Evolutionary conservation across 805 yeast species (phyloP), one percentile per base, ranked within the genome.

Genomic region (Scheffersomyces stipitis): DNA sequence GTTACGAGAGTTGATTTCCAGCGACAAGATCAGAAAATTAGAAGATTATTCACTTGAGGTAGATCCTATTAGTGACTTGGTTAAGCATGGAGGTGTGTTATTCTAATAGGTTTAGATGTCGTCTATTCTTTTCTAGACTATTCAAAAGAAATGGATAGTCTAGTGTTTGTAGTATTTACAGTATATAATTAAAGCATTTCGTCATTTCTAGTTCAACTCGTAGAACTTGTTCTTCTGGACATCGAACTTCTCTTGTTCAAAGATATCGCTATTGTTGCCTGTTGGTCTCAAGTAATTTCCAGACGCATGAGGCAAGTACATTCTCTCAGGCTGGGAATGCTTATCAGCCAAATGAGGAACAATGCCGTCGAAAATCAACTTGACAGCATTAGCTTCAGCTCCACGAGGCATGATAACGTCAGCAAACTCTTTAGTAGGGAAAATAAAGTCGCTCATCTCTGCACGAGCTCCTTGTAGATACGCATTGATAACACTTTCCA

Each of bases 361-460:
- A 3, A 86, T 54, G 0, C 89, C 91, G 48, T 81, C 87, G 15
- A 82, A 75, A 10, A 86, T 73, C 40, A 86, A 62, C 8, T 64
- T 53, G 4, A 83, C 69, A 7, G 85, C 86, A 23, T 71, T 64
- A 2, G 61, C 42, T 39, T 82, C 87, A 5, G 82, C 76, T 2
- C 89, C 91, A 24, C 80, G 65, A 2, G 91, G 89, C 51, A 86
- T 65, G 18, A 86, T 75, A 5, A 85, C 80, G 57, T 86, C 95
- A 1, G 95, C 87, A 41, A 64, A 71, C 41, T 79, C 81, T 52
- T 81, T 83, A 1, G 93, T 84, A n/a, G 78, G 80, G 22, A 69
- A 66, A 7, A 86, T 78, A 55, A 71, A 82, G 43, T 78, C 74
- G 45, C 66, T 74, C 80, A 81, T 82, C 50, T 86, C 93, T 7